Base-by-base conservation (phyloP, 768 basidiomycete genomes). In the Leucocoprinus birnbaumii region DNA sequence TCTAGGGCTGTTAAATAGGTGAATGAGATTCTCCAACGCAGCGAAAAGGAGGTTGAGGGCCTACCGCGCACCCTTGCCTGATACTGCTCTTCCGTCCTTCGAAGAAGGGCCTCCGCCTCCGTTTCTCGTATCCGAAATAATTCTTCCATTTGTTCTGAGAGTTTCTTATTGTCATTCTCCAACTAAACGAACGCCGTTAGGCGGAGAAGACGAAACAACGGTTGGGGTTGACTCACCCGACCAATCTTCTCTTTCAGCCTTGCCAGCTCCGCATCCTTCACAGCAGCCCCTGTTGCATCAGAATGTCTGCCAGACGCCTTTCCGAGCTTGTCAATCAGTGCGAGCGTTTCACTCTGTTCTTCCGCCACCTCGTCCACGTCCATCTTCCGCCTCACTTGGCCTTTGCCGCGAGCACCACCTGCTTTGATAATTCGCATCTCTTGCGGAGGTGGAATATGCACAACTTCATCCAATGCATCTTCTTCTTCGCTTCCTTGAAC, bases 101-200 rank as follows among this genome's bases (percentile, higher is more conserved):
- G 71, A 47, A 84, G 63, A 13, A 77, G 63, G 53, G 76, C 70
- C 61, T 92, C 89, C 25, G 87, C 71, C 57, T 91, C 90, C 4
- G 88, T 87, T 38, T 74, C 66, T 43, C 87, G 80, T 38, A 84
- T 68, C 31, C 76, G 72, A 50, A 80, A 75, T 6, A 82, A 65
- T 56, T 88, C 83, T 40, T 89, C 80, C 16, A 91, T 59, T 54
- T 86, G 84, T 16, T 71, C 66, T 34, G 74, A 72, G 1, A 90
- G 64, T 22, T 72, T 66, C 26, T 77, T 71, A 21, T 79, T 74
- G 47, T 79, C 77, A n/a, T 62, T 61, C 53, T 78, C 66, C 13
- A 72, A 65, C 80, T 82, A 60, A 38, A 38, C 31, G 13, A 38
- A 34, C 6, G 22, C 6, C 10, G 11, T 19, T 14, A 31, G 31